A percentile compares a stretch with the other conserved stretches of the same genome.
These are phyloP conservation scores for Marasmius fiardii DNA, from an alignment of 1,284 basidiomycete genomes.

Conservation along the genomic window DNA sequence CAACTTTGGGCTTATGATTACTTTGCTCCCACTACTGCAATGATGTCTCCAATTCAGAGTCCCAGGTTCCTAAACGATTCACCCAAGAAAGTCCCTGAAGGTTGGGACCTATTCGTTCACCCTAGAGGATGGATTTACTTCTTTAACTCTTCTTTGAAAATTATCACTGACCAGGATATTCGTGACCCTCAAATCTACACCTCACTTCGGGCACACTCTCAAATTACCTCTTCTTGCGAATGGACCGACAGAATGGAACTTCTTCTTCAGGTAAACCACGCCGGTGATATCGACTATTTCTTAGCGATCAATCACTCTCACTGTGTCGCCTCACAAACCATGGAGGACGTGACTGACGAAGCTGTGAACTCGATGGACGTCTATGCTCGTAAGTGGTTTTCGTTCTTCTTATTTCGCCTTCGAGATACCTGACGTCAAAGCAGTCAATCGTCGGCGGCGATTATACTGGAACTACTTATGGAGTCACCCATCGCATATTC, in stretches of 20 bases:
- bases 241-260: slow-evolving; percentile 36
- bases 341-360: slow-evolving; percentile 27
- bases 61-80: not conserved
- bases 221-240: slow-evolving; percentile 18
- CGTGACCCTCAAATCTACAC: slow-evolving; percentile 30
- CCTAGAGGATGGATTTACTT: slow-evolving; percentile 51
- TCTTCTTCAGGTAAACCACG: slow-evolving; percentile 26
- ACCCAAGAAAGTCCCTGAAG: slow-evolving; percentile 15
- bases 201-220: slow-evolving; percentile 21
- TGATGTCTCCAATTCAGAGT: not conserved
- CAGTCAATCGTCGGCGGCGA: slow-evolving; percentile 42
- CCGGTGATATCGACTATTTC: slow-evolving; percentile 20
- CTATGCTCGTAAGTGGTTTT: slow-evolving; percentile 20
- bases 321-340: slow-evolving; percentile 36
- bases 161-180: slow-evolving; percentile 47
- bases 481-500: slow-evolving; percentile 43
- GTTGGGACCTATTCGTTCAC: slow-evolving; percentile 31
- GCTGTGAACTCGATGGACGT: slow-evolving; percentile 24
- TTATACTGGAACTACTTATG: slow-evolving; percentile 51
- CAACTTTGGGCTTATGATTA: not conserved
- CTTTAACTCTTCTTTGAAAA: slow-evolving; percentile 30
- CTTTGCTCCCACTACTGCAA: not conserved
- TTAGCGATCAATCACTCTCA: slow-evolving; percentile 38
- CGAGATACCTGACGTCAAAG: not conserved
- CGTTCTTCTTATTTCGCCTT: slow-evolving; percentile 5